Base-by-base conservation (phyloP, 768 basidiomycete species). In the Trametes villosa region DNA sequence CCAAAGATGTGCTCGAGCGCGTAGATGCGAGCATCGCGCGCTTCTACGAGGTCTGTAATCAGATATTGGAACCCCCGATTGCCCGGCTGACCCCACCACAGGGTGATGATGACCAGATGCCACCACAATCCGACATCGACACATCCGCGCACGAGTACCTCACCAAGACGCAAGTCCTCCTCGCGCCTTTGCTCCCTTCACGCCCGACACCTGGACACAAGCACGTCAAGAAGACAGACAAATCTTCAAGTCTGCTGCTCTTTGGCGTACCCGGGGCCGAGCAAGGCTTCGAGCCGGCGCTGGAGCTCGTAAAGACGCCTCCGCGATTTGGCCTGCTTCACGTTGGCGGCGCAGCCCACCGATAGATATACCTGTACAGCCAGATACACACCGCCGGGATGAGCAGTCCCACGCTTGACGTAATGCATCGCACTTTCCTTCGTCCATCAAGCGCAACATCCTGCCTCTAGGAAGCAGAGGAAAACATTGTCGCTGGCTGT, bases 271-370 rank as follows among this genome's bases (percentile, higher is more conserved):
- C 89, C 57, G 66, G 73, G 17, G 65, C 76, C 38, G 85, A 87
- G 49, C 78, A 83, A 60, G 77, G 81, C 26, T 84, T 85, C 67
- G 81, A 85, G 51, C 74, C 86, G 36, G 82, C 85, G 29, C 69
- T 91, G 42, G 83, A 87, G 38, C 71, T 89, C 31, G 87, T 86
- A 22, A 90, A 88, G 64, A 84, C 90, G 18, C 85, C 86, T 40
- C 80, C 88, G 42, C 80, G 92, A 58, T 91, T 94, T 74, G 89
- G 89, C 17, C 76, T 92, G 68, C 74, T 94, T 46, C 78, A 92
- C 57, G 79, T 90, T 58, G 87, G 83, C 53, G 80, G 76, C 65
- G 71, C 74, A 61, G 69, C 72, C 59, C 47, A 62, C 40, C 68
- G 69, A 52, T 71, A 68, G 27, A 55, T 56, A 48, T 55, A 51